A percentile compares a stretch with the other conserved stretches of the same genome.
These are phyloP conservation scores for Camillea tinctor DNA, from an alignment of 2,329 filamentous ascomycete genomes.

Conservation along the genomic window DNA sequence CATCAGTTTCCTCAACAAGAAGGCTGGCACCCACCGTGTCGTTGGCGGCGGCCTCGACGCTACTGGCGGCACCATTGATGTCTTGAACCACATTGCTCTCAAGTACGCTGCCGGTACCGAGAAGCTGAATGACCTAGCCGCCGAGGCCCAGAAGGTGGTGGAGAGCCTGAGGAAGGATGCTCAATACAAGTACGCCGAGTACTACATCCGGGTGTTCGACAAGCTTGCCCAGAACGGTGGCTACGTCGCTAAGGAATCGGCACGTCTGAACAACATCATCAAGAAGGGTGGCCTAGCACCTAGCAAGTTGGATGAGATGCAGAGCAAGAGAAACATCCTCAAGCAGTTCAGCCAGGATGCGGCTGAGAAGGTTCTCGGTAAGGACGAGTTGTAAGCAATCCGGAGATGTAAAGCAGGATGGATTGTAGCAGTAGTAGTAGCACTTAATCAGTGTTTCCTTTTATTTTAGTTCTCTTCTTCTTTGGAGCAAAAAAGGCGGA, in stretches of 20 bases:
- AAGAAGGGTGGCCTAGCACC: slow-evolving; percentile 82
- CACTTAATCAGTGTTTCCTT: neutral
- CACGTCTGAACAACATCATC: slow-evolving; percentile 75
- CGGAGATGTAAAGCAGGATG: slow-evolving; percentile 1
- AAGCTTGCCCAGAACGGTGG: slow-evolving; percentile 77
- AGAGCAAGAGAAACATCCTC: slow-evolving; percentile 83
- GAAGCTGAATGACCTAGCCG: slow-evolving; percentile 61
- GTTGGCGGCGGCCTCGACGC: slow-evolving; percentile 77
- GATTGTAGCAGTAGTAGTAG: slow-evolving; percentile 6
- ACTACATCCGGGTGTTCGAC: slow-evolving; percentile 88
- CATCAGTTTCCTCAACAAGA: slow-evolving; percentile 79
- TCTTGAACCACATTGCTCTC: slow-evolving; percentile 72
- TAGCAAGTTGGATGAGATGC: slow-evolving; percentile 85
- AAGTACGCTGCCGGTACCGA: slow-evolving; percentile 65
- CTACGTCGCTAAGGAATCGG: slow-evolving; percentile 83
- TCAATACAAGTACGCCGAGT: slow-evolving; percentile 79
- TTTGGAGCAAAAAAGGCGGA: too few species aligned
- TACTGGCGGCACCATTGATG: slow-evolving; percentile 77
- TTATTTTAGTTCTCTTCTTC: neutral
- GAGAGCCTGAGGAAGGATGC: slow-evolving; percentile 60
- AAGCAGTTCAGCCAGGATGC: slow-evolving; percentile 68
- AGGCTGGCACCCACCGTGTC: slow-evolving; percentile 82
- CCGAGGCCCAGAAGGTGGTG: slow-evolving; percentile 71
- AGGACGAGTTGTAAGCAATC: slow-evolving; percentile 66
- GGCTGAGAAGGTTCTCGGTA: slow-evolving; percentile 52